Conservation (phyloP, 805 yeast genomes). For the Yarrowia sp. region DNA sequence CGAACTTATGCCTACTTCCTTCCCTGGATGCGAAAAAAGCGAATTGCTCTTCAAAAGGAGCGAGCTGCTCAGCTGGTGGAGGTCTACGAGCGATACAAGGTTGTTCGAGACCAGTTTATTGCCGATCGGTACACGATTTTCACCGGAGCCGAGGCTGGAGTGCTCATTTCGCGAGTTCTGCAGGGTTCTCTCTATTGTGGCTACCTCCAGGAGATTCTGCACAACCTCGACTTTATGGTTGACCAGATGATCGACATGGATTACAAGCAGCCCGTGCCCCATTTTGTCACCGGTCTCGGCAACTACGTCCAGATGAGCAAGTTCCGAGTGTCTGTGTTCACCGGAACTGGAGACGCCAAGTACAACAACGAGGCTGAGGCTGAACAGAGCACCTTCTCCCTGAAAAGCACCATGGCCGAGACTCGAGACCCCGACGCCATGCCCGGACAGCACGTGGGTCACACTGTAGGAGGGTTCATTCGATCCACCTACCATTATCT, state of each 20-base stretch:
- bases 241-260: conserved; percentile 33
- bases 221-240: conserved; percentile 21
- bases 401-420: conserved; percentile 15
- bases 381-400: conserved; percentile 2
- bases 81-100: conserved; percentile 35
- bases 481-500: conserved; percentile 9
- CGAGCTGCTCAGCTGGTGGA: conserved; percentile 36
- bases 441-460: conserved; percentile 10
- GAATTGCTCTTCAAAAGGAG: conserved; percentile 21
- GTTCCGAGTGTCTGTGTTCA: conserved; percentile 30
- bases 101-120: conserved; percentile 31
- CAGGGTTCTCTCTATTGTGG: conserved; percentile 21
- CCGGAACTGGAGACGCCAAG: conserved; percentile 22
- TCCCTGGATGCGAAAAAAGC: conserved; percentile 39
- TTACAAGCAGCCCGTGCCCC: conserved; percentile 30
- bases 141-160: conserved; percentile 21
- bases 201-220: conserved; percentile 28
- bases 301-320: conserved; percentile 14
- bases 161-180: conserved; percentile 12
- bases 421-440: conserved; percentile 22
- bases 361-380: conserved; percentile 18
- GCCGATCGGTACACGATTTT: conserved; percentile 18
- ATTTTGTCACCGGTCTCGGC: conserved; percentile 46
- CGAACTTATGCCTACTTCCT: conserved; percentile 41
- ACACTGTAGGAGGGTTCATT: conserved; percentile 11